These are phyloP conservation scores for Flaveria ramosissima DNA, from an alignment of 129 eudicot genomes.

Conservation along the genomic window DNA sequence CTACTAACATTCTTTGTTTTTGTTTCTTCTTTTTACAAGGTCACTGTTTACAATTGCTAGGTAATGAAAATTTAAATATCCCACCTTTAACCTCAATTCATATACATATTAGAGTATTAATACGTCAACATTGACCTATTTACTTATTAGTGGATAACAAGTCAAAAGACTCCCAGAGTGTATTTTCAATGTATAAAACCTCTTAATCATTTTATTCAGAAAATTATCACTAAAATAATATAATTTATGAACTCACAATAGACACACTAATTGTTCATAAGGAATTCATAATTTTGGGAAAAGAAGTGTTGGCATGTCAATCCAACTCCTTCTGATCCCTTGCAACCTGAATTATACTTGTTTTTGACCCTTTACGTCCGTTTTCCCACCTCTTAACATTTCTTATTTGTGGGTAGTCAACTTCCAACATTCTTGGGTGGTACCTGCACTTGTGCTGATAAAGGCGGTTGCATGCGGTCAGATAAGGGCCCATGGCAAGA, in stretches of 20 bases:
- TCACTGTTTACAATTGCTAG: background rate
- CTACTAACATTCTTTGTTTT: background rate
- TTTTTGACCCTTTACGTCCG: background rate
- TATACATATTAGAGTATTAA: background rate
- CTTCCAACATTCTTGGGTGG: conserved; percentile 95
- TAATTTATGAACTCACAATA: background rate
- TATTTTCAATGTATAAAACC: background rate
- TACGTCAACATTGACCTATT: background rate
- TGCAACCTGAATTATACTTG: background rate
- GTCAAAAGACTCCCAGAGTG: background rate
- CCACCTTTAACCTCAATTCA: conserved; percentile 5
- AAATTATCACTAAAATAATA: background rate
- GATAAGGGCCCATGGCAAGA: conserved; percentile 99
- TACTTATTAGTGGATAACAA: background rate
- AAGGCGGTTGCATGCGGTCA: conserved; percentile 90
- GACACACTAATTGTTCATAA: background rate
- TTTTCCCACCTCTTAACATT: background rate
- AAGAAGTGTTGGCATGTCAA: background rate
- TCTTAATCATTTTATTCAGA: background rate
- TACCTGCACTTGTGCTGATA: conserved; percentile 84
- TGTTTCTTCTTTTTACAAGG: conserved; percentile 15
- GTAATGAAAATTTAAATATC: background rate
- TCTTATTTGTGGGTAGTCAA: conserved; percentile 53
- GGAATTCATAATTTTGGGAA: background rate
- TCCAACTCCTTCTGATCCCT: background rate